Conservation (phyloP, 495 filamentous ascomycete genomes). For the Bombardia bombarda region DNA sequence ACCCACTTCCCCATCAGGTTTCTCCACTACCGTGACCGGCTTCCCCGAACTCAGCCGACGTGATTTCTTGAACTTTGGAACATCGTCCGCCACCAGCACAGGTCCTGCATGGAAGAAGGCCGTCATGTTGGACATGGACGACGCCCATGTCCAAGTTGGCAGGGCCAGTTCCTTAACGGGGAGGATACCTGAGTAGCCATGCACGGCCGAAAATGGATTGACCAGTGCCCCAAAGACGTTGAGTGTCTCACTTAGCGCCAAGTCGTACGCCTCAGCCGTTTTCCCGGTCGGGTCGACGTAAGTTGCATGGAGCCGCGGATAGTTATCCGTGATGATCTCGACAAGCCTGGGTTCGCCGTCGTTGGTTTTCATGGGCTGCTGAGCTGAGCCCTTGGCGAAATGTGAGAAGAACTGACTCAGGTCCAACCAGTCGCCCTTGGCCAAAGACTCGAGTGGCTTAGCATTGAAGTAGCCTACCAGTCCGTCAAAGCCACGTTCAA, state of each 20-base stretch:
- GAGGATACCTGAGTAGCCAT: constrained; percentile 31
- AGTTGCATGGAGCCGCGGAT: too few species aligned
- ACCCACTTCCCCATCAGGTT: background rate
- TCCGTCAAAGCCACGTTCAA: background rate
- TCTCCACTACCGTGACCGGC: background rate
- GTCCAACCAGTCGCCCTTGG: too few species aligned
- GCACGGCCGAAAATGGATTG: constrained; percentile 38
- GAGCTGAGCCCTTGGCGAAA: too few species aligned
- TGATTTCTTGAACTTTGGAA: background rate
- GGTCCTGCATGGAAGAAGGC: constrained; percentile 42
- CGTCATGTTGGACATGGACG: constrained; percentile 33
- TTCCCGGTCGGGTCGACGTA: constrained; percentile 6
- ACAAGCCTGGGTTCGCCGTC: too few species aligned
- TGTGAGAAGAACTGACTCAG: too few species aligned
- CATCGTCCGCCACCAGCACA: constrained; percentile 18
- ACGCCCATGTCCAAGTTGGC: constrained; percentile 35
- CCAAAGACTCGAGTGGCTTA: too few species aligned
- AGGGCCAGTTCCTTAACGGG: constrained; percentile 28
- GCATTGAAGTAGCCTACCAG: background rate
- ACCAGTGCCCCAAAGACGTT: constrained; percentile 27
- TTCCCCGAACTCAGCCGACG: background rate
- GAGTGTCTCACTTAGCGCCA: constrained; percentile 11
- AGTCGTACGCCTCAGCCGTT: background rate
- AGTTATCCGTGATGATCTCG: too few species aligned
- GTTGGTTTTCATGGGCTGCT: too few species aligned